Base-by-base conservation (phyloP, 768 basidiomycete genomes). In the Tricholoma hemisulphureum region DNA sequence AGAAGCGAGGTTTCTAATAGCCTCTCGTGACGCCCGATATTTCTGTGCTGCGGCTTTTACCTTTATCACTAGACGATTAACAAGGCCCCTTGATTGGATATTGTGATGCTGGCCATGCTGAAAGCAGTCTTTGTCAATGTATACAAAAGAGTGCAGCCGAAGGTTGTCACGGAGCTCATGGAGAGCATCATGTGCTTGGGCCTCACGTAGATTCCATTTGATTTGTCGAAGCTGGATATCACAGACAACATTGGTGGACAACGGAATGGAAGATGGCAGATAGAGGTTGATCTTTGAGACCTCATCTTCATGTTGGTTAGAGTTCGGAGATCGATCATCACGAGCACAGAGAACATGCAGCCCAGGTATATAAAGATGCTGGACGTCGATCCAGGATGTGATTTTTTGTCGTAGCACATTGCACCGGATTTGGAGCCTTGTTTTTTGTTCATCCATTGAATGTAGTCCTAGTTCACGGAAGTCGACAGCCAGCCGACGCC, bases 341-440 rank as follows among this genome's bases (percentile, higher is more conserved):
- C 11, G 26, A 32, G 49, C 21, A 50, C 13, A 13, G 5, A 50
- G 28, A n/a, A 50, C 20, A 41, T 50, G 41, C 43, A 57, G 34
- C 9, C 2, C 14, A n/a, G 31, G 46, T 1, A 57, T 48, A 39
- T 57, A 56, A 9, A 48, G 29, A 57, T 57, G 56, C 23, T 57
- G 46, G 6, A 51, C 50, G 23, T 32, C 26, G 37, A 57, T 41
- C 56, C 56, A 57, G 5, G 56, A 26, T 1, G 6, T 11, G n/a
- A 57, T 51, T 13, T 51, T 41, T 6, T n/a, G 31, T 14, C 14
- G 24, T 20, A 57, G 49, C 8, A 31, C 34, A 48, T 41, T 57
- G 14, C 24, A n/a, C 24, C 50, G 29, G 37, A 10, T 34, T 18
- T 56, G 55, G 6, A 56, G n/a, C 26, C 29, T 24, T 23, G 45